These are phyloP conservation scores for Pulveroboletus sp. DNA, from an alignment of 768 basidiomycete genomes.

Conservation along the genomic window DNA sequence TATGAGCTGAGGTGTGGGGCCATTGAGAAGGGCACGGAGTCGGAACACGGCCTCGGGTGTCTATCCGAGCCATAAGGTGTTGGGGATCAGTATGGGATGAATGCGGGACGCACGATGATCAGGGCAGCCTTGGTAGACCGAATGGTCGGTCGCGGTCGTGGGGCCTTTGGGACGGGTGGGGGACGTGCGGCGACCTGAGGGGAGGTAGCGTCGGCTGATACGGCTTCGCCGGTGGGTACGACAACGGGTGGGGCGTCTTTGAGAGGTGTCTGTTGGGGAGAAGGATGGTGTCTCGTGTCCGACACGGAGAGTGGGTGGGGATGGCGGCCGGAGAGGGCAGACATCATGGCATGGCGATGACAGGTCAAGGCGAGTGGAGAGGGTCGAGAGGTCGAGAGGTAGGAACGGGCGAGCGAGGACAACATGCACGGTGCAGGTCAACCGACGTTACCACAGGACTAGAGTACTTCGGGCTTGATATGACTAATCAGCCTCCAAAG, in stretches of 20 bases:
- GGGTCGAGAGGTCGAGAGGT: neutral
- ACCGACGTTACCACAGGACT: neutral
- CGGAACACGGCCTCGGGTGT: constrained; percentile 74
- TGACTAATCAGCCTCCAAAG: too few relatives aligned
- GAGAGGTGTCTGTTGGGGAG: constrained; percentile 5
- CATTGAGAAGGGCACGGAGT: constrained; percentile 65
- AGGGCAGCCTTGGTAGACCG: constrained; percentile 74
- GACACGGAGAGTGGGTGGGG: constrained; percentile 14
- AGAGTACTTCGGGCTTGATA: too few relatives aligned
- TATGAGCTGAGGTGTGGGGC: constrained; percentile 86
- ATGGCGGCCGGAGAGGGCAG: constrained; percentile 40
- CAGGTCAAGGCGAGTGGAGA: constrained; percentile 1
- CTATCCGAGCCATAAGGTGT: constrained; percentile 36
- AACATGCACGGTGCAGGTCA: constrained; percentile 17
- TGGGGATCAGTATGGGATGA: neutral
- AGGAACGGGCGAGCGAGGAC: constrained; percentile 15
- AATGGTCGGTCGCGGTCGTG: constrained; percentile 60
- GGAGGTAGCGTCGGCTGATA: constrained; percentile 58
- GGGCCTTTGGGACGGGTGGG: constrained; percentile 60
- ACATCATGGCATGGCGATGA: constrained; percentile 63
- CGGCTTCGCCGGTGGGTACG: constrained; percentile 40
- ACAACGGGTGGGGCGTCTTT: constrained; percentile 51
- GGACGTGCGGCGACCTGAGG: constrained; percentile 71
- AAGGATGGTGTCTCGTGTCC: constrained; percentile 15
- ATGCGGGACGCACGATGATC: constrained; percentile 50